phyloP scores from a whole-genome alignment of 1,139 yeast genomes.

The Wickerhamomyces sp. region DNA sequence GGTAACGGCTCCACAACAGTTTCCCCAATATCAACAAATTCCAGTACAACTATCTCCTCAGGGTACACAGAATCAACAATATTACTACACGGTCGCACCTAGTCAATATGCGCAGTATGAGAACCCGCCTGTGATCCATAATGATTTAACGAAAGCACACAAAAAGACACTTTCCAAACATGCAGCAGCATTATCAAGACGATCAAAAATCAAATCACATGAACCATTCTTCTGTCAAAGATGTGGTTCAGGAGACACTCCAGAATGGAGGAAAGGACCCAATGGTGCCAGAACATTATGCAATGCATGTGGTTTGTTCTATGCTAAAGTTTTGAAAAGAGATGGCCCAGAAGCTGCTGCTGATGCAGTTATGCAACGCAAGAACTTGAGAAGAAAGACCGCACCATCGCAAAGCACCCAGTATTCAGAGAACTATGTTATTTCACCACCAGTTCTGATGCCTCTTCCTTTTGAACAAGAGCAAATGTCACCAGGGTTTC shows the following conservation, averaged over 20 bases:
- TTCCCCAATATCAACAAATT: constrained; percentile 1
- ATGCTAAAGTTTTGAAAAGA: constrained; percentile 65
- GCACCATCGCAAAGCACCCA: neutral
- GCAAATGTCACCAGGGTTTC: neutral
- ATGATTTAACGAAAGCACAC: neutral
- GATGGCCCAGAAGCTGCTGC: constrained; percentile 66
- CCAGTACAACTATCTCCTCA: constrained; percentile 1
- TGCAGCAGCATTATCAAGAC: neutral
- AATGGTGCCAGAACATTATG: constrained; percentile 80
- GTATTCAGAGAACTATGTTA: no score
- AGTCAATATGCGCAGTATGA: neutral
- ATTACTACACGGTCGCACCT: neutral
- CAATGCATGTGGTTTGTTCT: constrained; percentile 86
- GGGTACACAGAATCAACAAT: neutral
- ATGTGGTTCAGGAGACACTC: constrained; percentile 80
- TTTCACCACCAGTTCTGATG: no score
- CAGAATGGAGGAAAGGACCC: constrained; percentile 93
- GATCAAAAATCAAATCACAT: constrained; percentile 3
- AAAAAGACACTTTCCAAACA: neutral
- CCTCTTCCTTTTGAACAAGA: no score
- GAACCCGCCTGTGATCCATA: neutral
- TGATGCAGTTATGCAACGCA: constrained; percentile 29
- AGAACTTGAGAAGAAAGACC: constrained; percentile 9
- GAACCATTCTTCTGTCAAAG: constrained; percentile 42
- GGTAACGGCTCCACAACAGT: constrained; percentile 1